Conservation (phyloP, 2,329 filamentous ascomycete genomes). For the Fusarium drepaniforme region DNA sequence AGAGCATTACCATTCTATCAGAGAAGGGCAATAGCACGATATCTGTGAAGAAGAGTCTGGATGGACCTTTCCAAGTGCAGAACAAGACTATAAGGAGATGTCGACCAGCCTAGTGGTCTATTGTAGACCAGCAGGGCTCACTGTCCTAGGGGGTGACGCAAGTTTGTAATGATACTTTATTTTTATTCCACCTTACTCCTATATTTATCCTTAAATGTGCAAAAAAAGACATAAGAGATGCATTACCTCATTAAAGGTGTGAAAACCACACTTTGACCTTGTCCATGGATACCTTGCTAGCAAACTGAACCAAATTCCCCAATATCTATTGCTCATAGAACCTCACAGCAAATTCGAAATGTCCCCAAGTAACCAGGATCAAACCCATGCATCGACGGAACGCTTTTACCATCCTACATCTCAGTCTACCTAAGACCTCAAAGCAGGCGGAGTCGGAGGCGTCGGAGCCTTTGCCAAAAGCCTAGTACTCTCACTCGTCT, state of each 20-base stretch:
- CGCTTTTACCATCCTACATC: not conserved
- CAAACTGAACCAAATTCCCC: not conserved
- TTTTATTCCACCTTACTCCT: not conserved
- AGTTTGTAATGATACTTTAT: not conserved
- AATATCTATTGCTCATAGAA: not conserved
- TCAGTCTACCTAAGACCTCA: not conserved
- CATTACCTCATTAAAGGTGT: not conserved
- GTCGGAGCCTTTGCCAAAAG: not conserved
- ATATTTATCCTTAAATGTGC: not conserved
- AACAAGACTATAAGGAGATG: not conserved
- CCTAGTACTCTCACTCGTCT: not conserved
- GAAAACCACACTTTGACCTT: not conserved
- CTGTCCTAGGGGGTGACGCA: not conserved
- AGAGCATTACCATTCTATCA: not conserved
- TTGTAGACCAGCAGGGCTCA: too few relatives aligned
- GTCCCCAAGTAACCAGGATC: not conserved
- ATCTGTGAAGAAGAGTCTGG: not conserved
- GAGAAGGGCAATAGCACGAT: not conserved
- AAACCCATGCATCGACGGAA: not conserved
- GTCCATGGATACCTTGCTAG: not conserved
- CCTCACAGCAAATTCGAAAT: not conserved
- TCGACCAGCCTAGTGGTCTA: not conserved
- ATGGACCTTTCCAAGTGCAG: not conserved
- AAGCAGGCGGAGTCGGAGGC: not conserved
- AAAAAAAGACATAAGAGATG: not conserved